A percentile compares a stretch with the other conserved stretches of the same genome.
phyloP scores from a whole-genome alignment of 225 moss, liverwort and hornwort genomes.

The Straminergon stramineum region DNA sequence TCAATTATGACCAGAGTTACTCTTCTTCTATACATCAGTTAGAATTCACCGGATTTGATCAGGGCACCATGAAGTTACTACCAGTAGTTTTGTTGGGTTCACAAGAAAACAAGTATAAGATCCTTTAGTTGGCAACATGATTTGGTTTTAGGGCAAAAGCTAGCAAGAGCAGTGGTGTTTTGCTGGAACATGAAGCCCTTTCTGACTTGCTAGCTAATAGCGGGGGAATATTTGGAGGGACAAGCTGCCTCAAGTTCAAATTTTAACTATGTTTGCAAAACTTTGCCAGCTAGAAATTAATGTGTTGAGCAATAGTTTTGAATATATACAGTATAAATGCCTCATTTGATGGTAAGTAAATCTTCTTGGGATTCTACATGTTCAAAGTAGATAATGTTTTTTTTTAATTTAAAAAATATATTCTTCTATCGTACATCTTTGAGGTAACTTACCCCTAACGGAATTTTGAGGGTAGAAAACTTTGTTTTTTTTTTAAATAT shows the following conservation, averaged over 20 bases:
- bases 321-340: no score
- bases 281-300: background rate
- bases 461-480: rapidly evolving
- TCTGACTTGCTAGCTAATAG: background rate
- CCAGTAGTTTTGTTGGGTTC: no score
- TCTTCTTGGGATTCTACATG: rapidly evolving
- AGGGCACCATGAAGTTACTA: background rate
- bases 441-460: rapidly evolving
- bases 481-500: background rate
- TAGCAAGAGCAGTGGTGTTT: rapidly evolving
- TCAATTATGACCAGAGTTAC: no score
- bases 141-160: background rate
- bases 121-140: background rate
- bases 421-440: background rate
- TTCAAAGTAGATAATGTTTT: background rate
- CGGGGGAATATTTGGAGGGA: rapidly evolving
- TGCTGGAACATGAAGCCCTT: rapidly evolving
- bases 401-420: background rate
- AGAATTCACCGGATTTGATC: background rate
- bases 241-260: rapidly evolving
- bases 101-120: background rate
- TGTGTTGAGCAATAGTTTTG: background rate
- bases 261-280: background rate
- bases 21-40: no score
- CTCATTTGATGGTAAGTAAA: background rate